phyloP scores from a whole-genome alignment of 1,139 yeast species.

The Pichia sp. region DNA sequence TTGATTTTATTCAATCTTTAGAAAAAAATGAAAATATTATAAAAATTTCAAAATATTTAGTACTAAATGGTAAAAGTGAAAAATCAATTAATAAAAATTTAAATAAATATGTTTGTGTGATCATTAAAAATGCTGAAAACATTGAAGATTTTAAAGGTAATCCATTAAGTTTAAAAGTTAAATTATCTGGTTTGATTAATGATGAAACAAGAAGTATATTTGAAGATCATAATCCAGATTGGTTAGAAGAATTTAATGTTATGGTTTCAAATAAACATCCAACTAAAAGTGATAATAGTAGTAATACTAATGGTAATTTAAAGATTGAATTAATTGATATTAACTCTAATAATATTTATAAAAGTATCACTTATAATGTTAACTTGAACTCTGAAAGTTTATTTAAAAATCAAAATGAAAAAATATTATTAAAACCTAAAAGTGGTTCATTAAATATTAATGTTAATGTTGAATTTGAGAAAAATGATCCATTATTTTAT shows the following conservation, averaged over 20 bases:
- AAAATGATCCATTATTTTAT: conserved; percentile 26
- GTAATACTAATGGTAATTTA: conserved; percentile 1
- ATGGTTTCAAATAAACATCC: conserved; percentile 1
- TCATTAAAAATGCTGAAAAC: conserved; percentile 66
- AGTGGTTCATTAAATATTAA: conserved; percentile 25
- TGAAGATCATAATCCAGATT: conserved; percentile 64
- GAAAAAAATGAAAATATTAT: conserved; percentile 10
- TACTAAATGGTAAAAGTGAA: conserved; percentile 7
- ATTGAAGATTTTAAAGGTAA: conserved; percentile 49
- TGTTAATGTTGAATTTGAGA: conserved; percentile 22
- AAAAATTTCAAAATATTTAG: conserved; percentile 29
- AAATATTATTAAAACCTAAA: conserved; percentile 22
- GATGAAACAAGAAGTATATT: conserved; percentile 67
- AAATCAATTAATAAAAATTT: conserved; percentile 7
- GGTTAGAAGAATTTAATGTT: conserved; percentile 72
- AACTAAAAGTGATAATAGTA: neutral
- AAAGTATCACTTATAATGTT: conserved; percentile 20
- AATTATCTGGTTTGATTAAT: conserved; percentile 59
- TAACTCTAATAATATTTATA: conserved; percentile 17
- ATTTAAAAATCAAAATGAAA: conserved; percentile 27
- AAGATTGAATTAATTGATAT: conserved; percentile 21
- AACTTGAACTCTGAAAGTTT: conserved; percentile 15
- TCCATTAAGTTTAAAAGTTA: conserved; percentile 60
- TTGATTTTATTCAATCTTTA: conserved; percentile 14
- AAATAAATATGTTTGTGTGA: conserved; percentile 24